Conservation (phyloP, 2,329 filamentous ascomycete genomes). For the Trichophyton verrucosum region DNA sequence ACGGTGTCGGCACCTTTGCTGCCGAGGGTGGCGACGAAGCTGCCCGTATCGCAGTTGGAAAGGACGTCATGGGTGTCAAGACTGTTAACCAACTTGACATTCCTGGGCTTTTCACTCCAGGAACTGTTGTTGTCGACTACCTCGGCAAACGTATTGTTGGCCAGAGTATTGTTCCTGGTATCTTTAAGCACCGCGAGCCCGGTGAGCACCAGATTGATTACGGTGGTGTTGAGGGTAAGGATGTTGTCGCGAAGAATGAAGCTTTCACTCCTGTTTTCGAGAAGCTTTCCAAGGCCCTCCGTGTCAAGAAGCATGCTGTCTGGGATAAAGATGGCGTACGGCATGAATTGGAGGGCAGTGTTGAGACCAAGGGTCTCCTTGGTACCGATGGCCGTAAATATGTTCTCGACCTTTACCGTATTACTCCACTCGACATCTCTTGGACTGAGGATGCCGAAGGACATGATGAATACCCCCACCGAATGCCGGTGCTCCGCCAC, state of each 20-base stretch:
- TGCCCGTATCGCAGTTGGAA: conserved; percentile 86
- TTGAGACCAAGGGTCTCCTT: conserved; percentile 95
- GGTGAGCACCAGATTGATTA: conserved; percentile 99
- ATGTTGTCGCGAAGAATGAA: conserved; percentile 82
- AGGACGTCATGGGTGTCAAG: conserved; percentile 88
- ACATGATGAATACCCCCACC: conserved; percentile 65
- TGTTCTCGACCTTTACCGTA: conserved; percentile 88
- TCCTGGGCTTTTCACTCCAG: conserved; percentile 83
- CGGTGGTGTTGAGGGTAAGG: conserved; percentile 92
- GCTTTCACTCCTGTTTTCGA: conserved; percentile 73
- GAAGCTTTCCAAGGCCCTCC: conserved; percentile 79
- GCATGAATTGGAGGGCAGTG: conserved; percentile 85
- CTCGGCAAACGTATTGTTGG: conserved; percentile 93
- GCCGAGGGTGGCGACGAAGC: conserved; percentile 95
- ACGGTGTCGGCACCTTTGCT: conserved; percentile 93
- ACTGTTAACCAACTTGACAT: conserved; percentile 96
- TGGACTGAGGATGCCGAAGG: conserved; percentile 72
- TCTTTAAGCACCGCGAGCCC: conserved; percentile 96
- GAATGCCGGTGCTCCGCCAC: conserved; percentile 85
- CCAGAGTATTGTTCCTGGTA: conserved; percentile 95
- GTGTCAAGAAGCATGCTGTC: conserved; percentile 86
- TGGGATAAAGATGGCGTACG: conserved; percentile 94
- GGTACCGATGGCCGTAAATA: conserved; percentile 96
- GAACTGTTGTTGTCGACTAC: conserved; percentile 93
- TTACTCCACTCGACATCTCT: conserved; percentile 77